Evolutionary conservation across 2,329 filamentous ascomycete species (phyloP).

Genomic region (Neonectria magnoliae): DNA sequence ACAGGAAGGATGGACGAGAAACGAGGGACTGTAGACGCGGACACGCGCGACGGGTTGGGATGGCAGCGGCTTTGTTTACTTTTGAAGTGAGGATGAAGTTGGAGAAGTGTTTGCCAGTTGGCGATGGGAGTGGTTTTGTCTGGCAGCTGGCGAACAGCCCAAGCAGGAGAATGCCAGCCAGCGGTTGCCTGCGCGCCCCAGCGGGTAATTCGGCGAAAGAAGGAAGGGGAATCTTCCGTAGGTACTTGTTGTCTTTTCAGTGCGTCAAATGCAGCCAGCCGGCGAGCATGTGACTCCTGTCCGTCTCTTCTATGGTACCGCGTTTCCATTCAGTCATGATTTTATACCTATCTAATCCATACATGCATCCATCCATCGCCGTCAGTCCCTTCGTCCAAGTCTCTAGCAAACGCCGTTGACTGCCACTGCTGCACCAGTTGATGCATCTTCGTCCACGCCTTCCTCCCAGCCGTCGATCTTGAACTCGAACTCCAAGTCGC

Average conservation of each 20-base stretch:
- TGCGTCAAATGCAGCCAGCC: slow-evolving; percentile 1
- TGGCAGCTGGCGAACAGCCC: slow-evolving; percentile 20
- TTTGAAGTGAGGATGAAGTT: neutral
- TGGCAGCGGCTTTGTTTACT: slow-evolving; percentile 9
- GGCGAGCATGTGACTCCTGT: slow-evolving; percentile 6
- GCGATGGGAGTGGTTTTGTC: neutral
- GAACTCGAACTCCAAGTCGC: slow-evolving; percentile 66
- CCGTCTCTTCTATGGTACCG: neutral
- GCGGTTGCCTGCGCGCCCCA: neutral
- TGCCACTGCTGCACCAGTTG: neutral
- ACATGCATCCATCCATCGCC: neutral
- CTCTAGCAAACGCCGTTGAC: slow-evolving; percentile 7
- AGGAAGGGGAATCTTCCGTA: neutral
- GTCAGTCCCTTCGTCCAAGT: slow-evolving; percentile 1
- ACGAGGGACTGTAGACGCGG: neutral
- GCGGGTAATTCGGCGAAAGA: neutral
- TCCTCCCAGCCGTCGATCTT: slow-evolving; percentile 64
- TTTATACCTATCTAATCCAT: neutral
- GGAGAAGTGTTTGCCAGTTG: slow-evolving; percentile 13
- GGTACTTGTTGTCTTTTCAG: neutral
- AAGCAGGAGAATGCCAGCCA: neutral
- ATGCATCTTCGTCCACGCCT: slow-evolving; percentile 10
- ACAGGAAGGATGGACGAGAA: too few relatives aligned
- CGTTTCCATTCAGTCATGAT: slow-evolving; percentile 4
- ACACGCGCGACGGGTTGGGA: neutral